Evolutionary conservation across 148 eudicot species (phyloP).

Genomic region (Rheum nobile): DNA sequence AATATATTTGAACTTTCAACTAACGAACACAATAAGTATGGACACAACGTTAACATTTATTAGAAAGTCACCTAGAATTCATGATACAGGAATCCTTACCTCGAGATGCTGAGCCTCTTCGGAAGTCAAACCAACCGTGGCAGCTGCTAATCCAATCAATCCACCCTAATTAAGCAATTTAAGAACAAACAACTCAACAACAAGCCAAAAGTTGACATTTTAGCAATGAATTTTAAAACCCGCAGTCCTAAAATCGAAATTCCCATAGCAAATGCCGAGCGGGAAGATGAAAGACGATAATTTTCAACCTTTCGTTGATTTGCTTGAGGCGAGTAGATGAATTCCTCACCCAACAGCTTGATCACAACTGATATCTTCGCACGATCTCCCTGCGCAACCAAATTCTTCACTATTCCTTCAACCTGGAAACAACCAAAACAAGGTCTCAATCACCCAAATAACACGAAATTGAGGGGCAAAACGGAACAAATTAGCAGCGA

Average conservation of each 20-base stretch:
- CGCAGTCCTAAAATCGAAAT: no score
- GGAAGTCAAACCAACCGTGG: constrained; percentile 75
- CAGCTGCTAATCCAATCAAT: constrained; percentile 95
- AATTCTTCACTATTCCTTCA: constrained; percentile 89
- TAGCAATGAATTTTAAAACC: no score
- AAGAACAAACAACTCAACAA: no score
- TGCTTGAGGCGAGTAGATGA: no score
- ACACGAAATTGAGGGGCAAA: not conserved
- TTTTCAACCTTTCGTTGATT: no score
- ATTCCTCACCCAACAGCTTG: no score
- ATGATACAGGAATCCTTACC: constrained; percentile 23
- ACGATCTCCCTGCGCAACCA: constrained; percentile 59
- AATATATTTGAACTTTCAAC: not conserved
- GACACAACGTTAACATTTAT: no score
- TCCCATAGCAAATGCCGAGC: no score
- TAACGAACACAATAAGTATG: not conserved
- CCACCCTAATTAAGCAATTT: no score
- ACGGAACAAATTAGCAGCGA: not conserved
- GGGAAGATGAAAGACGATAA: no score
- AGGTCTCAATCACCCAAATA: constrained; percentile 4
- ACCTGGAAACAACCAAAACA: constrained; percentile 28
- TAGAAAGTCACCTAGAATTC: not conserved
- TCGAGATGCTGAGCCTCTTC: constrained; percentile 97
- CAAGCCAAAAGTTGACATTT: no score
- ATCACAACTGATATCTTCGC: constrained; percentile 77